Evolutionary conservation across 108 stramenopile species (phyloP), one percentile per base, ranked within the genome.

Genomic region (Licmophora abbreviata): DNA sequence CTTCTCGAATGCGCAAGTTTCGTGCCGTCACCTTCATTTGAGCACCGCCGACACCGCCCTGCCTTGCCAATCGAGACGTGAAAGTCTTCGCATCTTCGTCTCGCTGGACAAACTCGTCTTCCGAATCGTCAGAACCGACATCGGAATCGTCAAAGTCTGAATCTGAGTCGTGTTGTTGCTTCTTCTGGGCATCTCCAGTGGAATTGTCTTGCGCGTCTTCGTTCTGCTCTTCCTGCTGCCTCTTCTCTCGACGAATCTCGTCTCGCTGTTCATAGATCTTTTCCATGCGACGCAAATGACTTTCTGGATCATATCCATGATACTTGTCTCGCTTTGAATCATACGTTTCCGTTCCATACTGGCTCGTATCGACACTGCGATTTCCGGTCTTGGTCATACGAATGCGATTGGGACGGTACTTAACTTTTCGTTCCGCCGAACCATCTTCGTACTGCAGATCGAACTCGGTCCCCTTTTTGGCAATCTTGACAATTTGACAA

Each of bases 1-100:
- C 99, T 59, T 99, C 99, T 23, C 99, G 92, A 59, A 98, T 96
- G 29, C 99, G 86, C 8, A 99, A 77, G 61, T 99, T 99, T 3
- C 96, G 85, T 14, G 96, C 96, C 5, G 96, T 96, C 12, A 93
- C 91, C 67, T 92, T 95, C 95, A 97, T 97, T 76, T 97, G 95
- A 11, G 93, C 93, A 22, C 95, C 97, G 31, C 97, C 95, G 22
- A 98, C 91, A 60, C 95, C 97, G 44, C 97, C 97, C 65, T 96
- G 97, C 4, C 95, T 74, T 14, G 92, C 95, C n/a, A 95, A 63
- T 2, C 93, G 94, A 2, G 92, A 79, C n/a, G 93, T 84, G 55
- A 94, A 87, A 32, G 89, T 68, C 48, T 85, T 87, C 38, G 58
- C 81, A 59, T 88, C 84, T 36, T 70, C 80, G 68, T 95, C 94